phyloP scores from a whole-genome alignment of 139 green algal species.

The Chlorella sp. region DNA sequence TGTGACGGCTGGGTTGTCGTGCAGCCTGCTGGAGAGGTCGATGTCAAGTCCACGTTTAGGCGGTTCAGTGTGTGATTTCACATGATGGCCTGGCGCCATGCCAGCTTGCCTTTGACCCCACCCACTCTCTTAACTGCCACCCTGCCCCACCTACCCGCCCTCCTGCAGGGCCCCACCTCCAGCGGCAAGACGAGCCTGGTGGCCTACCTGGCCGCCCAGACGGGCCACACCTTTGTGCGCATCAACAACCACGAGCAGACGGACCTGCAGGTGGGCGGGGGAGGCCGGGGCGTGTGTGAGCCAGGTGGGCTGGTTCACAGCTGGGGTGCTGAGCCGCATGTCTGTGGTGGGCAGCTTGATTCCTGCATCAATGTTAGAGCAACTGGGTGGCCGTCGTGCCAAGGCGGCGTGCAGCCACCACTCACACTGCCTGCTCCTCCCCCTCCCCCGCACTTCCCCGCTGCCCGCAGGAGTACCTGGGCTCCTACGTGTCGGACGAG shows the following conservation, averaged over 20 bases:
- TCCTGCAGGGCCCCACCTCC: slow-evolving; percentile 92
- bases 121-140: neutral
- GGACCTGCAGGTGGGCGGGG: slow-evolving; percentile 81
- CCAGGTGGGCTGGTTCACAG: neutral
- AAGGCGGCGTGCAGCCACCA: too few species aligned
- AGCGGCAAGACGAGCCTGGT: slow-evolving; percentile 97
- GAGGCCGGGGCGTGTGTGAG: neutral
- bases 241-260: slow-evolving; percentile 99
- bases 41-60: too few species aligned
- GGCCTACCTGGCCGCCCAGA: slow-evolving; percentile 90
- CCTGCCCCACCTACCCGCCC: neutral
- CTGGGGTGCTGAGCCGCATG: too few species aligned
- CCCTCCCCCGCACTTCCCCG: too few species aligned
- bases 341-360: neutral
- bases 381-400: neutral
- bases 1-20: too few species aligned
- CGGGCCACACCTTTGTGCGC: slow-evolving; percentile 91
- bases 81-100: neutral
- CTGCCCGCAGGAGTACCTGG: slow-evolving; percentile 92
- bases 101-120: neutral
- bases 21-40: too few species aligned
- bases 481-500: slow-evolving; percentile 84
- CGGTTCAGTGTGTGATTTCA: too few species aligned
- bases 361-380: neutral
- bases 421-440: neutral